These are phyloP conservation scores for Malassezia restricta DNA, from an alignment of 1,284 basidiomycete species.

Conservation along the genomic window DNA sequence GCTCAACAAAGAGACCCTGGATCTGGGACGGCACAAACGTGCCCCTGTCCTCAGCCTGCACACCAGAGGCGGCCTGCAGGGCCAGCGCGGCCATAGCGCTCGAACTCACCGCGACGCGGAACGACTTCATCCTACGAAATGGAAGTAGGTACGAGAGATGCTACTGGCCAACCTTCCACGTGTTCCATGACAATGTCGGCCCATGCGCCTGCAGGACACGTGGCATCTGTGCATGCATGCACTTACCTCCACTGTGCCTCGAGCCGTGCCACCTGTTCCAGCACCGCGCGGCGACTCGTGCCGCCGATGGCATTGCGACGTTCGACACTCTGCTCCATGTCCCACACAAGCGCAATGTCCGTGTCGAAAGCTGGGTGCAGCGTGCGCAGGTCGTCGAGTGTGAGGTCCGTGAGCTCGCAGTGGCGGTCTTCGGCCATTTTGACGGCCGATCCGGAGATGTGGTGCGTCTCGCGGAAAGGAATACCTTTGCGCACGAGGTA, in stretches of 20 bases:
- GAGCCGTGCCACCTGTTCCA: slow-evolving; percentile 54
- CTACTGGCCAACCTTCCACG: slow-evolving; percentile 7
- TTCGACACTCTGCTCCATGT: slow-evolving; percentile 62
- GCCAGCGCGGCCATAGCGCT: slow-evolving; percentile 1
- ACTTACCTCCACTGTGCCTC: neutral
- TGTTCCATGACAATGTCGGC: neutral
- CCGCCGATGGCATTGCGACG: slow-evolving; percentile 83
- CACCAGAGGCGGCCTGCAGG: neutral
- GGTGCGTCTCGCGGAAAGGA: slow-evolving; percentile 96
- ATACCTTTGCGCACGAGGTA: slow-evolving; percentile 92
- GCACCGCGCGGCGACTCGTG: slow-evolving; percentile 69
- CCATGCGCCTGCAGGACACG: slow-evolving; percentile 9
- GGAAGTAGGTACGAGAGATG: neutral
- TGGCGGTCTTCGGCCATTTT: slow-evolving; percentile 74
- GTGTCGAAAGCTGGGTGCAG: slow-evolving; percentile 68
- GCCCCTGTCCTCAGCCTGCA: neutral
- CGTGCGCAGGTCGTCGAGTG: slow-evolving; percentile 63
- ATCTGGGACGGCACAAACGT: slow-evolving; percentile 60
- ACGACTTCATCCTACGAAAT: slow-evolving; percentile 9
- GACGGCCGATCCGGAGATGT: slow-evolving; percentile 89
- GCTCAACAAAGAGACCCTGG: slow-evolving; percentile 89
- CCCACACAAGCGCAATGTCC: slow-evolving; percentile 54
- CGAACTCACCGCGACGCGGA: slow-evolving; percentile 5
- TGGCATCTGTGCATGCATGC: neutral
- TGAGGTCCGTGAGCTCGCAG: slow-evolving; percentile 68